Evolutionary conservation across 2,329 filamentous ascomycete species (phyloP).

Genomic region (Arachnopeziza araneosa): DNA sequence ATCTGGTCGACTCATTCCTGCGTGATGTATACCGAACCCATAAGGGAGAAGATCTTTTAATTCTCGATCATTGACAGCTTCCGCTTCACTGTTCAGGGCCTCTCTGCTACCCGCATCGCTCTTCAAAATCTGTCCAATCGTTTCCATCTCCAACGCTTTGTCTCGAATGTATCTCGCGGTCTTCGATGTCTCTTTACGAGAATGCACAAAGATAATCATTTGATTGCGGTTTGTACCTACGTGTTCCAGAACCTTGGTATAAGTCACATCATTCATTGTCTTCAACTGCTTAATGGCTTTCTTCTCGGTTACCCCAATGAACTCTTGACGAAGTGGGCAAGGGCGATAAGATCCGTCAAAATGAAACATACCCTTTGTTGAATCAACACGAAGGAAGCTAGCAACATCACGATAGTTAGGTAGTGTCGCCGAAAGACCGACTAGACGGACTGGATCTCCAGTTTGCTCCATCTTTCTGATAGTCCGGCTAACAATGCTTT

Average conservation of each 20-base stretch:
- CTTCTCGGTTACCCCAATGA: slow-evolving; percentile 94
- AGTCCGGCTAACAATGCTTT: slow-evolving; percentile 93
- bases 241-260: slow-evolving; percentile 94
- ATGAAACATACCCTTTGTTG: slow-evolving; percentile 82
- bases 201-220: slow-evolving; percentile 99
- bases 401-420: slow-evolving; percentile 97
- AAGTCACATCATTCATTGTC: slow-evolving; percentile 98
- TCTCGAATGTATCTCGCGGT: slow-evolving; percentile 94
- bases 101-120: slow-evolving; percentile 89
- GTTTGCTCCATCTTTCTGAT: slow-evolving; percentile 92
- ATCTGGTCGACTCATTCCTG: slow-evolving; percentile 93
- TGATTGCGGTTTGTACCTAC: slow-evolving; percentile 90
- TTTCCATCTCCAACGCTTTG: slow-evolving; percentile 94
- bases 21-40: slow-evolving; percentile 96
- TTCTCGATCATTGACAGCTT: slow-evolving; percentile 75
- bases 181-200: slow-evolving; percentile 95
- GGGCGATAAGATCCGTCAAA: slow-evolving; percentile 93
- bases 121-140: slow-evolving; percentile 90
- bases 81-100: slow-evolving; percentile 78
- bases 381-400: slow-evolving; percentile 87
- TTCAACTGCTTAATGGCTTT: slow-evolving; percentile 98
- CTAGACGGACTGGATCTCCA: slow-evolving; percentile 82
- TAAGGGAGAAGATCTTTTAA: slow-evolving; percentile 93
- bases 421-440: slow-evolving; percentile 89
- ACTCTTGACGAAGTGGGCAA: slow-evolving; percentile 92